Percentiles rank a stretch among this genome's conserved stretches.
Evolutionary conservation across 176 grass and related monocot species (phyloP).

Genomic region (Pontederia paniculata): DNA sequence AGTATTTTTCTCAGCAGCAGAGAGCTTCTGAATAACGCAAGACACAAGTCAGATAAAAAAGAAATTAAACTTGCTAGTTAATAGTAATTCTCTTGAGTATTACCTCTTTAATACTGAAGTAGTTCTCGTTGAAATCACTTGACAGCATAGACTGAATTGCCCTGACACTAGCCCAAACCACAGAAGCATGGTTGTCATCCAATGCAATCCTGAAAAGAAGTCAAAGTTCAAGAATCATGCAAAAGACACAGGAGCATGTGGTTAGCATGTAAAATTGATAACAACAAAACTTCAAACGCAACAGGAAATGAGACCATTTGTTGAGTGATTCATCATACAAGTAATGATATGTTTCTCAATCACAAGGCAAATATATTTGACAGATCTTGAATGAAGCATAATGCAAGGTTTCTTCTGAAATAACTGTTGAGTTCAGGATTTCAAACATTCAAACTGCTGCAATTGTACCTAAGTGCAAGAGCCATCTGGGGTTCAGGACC

Average conservation of each 20-base stretch:
- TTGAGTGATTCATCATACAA: no score
- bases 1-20: slow-evolving; percentile 37
- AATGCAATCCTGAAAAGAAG: slow-evolving; percentile 63
- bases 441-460: not conserved
- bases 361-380: no score
- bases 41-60: not conserved
- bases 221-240: slow-evolving; percentile 21
- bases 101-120: slow-evolving; percentile 68
- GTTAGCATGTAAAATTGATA: no score
- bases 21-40: slow-evolving; percentile 39
- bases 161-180: slow-evolving; percentile 77
- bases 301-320: not conserved
- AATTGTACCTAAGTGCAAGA: slow-evolving; percentile 62
- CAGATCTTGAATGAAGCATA: no score
- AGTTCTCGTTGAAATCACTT: slow-evolving; percentile 59
- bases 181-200: slow-evolving; percentile 97
- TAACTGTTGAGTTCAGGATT: not conserved
- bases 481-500: slow-evolving; percentile 84
- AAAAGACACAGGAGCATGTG: not conserved
- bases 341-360: no score
- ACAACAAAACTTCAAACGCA: not conserved
- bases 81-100: not conserved
- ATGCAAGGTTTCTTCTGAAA: no score
- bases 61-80: not conserved
- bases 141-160: slow-evolving; percentile 57